These are phyloP conservation scores for Corynespora cassiicola DNA, from an alignment of 2,329 filamentous ascomycete species.

Conservation along the genomic window DNA sequence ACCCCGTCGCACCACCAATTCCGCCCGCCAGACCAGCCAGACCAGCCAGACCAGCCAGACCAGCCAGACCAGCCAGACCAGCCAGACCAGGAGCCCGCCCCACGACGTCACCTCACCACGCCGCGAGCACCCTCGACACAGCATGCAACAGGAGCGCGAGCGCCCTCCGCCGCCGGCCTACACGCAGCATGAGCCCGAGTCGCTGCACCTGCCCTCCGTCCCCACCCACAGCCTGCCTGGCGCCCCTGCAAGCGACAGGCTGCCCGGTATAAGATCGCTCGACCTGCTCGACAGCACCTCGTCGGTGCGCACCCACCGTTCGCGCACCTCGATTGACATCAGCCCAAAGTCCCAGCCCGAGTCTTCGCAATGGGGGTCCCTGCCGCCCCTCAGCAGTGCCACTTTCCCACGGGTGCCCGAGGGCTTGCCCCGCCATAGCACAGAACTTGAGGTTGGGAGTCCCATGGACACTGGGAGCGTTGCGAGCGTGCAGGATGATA, in stretches of 20 bases:
- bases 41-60: no score
- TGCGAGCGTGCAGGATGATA: conserved; percentile 49
- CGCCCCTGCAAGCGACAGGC: conserved; percentile 30
- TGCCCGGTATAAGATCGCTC: conserved; percentile 54
- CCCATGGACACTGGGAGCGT: conserved; percentile 54
- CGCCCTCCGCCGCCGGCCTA: conserved; percentile 53
- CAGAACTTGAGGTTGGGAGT: conserved; percentile 48
- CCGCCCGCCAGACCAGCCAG: no score
- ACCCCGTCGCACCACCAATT: no score
- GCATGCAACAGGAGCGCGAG: conserved; percentile 42
- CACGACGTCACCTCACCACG: background rate
- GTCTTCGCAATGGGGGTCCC: conserved; percentile 30
- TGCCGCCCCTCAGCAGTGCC: conserved; percentile 32
- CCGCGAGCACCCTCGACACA: background rate
- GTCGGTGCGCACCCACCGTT: conserved; percentile 29
- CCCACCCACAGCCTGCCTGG: conserved; percentile 43
- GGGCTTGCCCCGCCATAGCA: conserved; percentile 27
- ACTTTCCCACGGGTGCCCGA: conserved; percentile 42
- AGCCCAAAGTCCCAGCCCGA: conserved; percentile 37
- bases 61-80: no score
- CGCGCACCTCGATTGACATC: conserved; percentile 40
- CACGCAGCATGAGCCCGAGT: conserved; percentile 48
- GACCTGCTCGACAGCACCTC: conserved; percentile 47
- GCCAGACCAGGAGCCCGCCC: background rate
- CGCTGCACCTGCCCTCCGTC: conserved; percentile 50